phyloP scores from a whole-genome alignment of 176 grass and related monocot genomes.

The Guadua angustifolia region DNA sequence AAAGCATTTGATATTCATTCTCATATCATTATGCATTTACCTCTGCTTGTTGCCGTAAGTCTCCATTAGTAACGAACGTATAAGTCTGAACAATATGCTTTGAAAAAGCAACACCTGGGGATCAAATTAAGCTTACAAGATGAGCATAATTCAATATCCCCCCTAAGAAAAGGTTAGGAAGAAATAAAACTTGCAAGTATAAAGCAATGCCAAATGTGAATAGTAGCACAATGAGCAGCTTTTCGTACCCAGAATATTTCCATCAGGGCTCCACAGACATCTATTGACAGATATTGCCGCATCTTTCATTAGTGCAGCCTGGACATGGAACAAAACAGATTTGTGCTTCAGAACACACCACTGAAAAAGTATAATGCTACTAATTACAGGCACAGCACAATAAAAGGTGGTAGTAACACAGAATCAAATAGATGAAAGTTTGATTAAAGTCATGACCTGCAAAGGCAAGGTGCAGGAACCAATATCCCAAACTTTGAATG shows the following conservation, averaged over 20 bases:
- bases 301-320: conserved; percentile 98
- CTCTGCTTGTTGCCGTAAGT: conserved; percentile 90
- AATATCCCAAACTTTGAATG: conserved; percentile 99
- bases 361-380: neutral
- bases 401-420: conserved; percentile 30
- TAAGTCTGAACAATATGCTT: conserved; percentile 99
- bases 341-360: conserved; percentile 36
- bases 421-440: conserved; percentile 20
- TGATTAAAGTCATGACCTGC: conserved; percentile 60
- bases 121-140: conserved; percentile 37
- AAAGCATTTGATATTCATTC: conserved; percentile 20
- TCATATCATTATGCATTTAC: conserved; percentile 53
- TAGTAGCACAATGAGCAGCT: conserved; percentile 26
- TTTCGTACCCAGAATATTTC: conserved; percentile 76
- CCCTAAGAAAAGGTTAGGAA: conserved; percentile 4
- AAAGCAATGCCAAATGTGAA: conserved; percentile 15
- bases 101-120: conserved; percentile 95
- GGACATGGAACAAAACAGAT: conserved; percentile 33
- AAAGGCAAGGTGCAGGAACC: conserved; percentile 74
- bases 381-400: conserved; percentile 35
- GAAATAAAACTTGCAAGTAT: conserved; percentile 17
- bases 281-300: conserved; percentile 95
- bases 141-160: neutral
- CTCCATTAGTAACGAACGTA: conserved; percentile 78
- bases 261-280: conserved; percentile 98